A percentile compares a stretch with the other conserved stretches of the same genome.
Conservation (phyloP, 176 grass and related monocot species). For the Saccharum officinarum region DNA sequence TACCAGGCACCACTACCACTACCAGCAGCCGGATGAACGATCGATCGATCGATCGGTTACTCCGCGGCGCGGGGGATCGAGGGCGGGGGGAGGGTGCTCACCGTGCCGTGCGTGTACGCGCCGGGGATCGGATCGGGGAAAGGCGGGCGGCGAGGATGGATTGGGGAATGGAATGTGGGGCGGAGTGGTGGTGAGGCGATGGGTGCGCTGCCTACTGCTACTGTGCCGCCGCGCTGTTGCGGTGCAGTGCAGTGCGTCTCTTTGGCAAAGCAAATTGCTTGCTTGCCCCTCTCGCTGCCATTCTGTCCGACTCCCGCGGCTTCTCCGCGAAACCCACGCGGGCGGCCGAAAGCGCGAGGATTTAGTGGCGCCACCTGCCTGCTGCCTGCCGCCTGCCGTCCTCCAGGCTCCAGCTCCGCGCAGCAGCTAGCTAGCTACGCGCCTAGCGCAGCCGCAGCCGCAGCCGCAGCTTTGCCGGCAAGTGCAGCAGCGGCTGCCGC, state of each 20-base stretch:
- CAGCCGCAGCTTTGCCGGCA: background rate
- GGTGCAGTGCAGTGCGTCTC: background rate
- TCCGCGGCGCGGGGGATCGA: background rate
- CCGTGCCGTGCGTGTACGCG: background rate
- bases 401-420: background rate
- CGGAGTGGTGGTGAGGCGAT: background rate
- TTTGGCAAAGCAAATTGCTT: background rate
- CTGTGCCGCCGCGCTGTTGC: background rate
- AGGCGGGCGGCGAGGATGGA: constrained; percentile 2
- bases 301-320: background rate
- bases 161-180: background rate
- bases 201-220: background rate
- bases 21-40: background rate
- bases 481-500: background rate
- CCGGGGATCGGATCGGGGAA: constrained; percentile 18
- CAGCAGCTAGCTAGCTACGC: no score
- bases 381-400: background rate
- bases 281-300: background rate
- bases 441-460: background rate
- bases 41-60: background rate
- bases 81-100: background rate
- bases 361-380: background rate
- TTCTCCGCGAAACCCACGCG: background rate
- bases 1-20: background rate
- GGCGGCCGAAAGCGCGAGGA: background rate